Evolutionary conservation across 2,329 filamentous ascomycete genomes (phyloP).

Genomic region (Aspergillus pseudonomiae): DNA sequence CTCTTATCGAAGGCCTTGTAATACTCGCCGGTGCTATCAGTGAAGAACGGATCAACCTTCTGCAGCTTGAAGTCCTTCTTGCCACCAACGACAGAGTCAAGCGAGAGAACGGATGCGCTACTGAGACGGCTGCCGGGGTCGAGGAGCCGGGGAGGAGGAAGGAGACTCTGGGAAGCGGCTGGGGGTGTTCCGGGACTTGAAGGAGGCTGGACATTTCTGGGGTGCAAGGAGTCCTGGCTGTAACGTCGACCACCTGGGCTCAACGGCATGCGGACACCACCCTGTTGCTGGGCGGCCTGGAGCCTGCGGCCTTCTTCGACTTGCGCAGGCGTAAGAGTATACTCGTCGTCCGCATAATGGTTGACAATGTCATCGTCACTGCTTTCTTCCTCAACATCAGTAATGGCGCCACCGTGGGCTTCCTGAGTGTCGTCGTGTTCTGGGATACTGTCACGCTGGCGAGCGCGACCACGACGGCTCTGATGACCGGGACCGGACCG

Average conservation of each 20-base stretch:
- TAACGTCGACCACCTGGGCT: constrained; percentile 13
- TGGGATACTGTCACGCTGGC: constrained; percentile 27
- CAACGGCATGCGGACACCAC: not conserved
- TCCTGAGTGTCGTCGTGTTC: constrained; percentile 36
- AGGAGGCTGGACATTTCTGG: constrained; percentile 26
- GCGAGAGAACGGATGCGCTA: constrained; percentile 54
- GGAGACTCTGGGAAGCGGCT: constrained; percentile 21
- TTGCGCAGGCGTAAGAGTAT: constrained; percentile 39
- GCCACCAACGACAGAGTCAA: constrained; percentile 61
- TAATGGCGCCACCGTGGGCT: constrained; percentile 22
- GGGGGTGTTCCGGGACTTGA: constrained; percentile 35
- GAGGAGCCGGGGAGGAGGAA: constrained; percentile 8
- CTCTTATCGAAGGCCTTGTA: constrained; percentile 61
- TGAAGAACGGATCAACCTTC: constrained; percentile 70
- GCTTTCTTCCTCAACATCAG: constrained; percentile 37
- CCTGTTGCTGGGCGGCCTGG: constrained; percentile 24
- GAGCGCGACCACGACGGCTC: constrained; percentile 32
- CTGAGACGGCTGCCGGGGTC: constrained; percentile 39
- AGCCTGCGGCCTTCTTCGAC: constrained; percentile 34
- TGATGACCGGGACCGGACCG: constrained; percentile 44
- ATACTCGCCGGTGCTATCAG: constrained; percentile 65
- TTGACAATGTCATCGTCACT: constrained; percentile 42
- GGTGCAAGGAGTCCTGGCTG: constrained; percentile 29
- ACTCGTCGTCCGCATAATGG: constrained; percentile 45
- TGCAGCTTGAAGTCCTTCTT: constrained; percentile 66